Conservation (phyloP, 441 rosid genomes). For the Hura crepitans region DNA sequence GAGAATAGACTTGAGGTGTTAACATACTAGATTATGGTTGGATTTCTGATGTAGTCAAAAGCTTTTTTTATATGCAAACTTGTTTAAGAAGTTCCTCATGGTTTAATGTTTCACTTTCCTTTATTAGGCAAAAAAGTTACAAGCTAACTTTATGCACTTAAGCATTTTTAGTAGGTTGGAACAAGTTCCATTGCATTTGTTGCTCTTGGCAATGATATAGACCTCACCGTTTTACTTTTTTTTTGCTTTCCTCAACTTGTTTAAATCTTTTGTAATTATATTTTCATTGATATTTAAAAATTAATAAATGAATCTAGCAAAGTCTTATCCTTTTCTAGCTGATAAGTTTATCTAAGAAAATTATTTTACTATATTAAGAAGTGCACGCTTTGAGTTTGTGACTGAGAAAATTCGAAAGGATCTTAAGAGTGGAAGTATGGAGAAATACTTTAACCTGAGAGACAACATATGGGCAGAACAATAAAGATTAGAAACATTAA, state of each 20-base stretch:
- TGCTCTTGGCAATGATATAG: constrained; percentile 1
- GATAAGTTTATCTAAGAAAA: background rate
- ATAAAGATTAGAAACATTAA: constrained; percentile 74
- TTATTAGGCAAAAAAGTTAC: constrained; percentile 75
- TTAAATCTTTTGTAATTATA: background rate
- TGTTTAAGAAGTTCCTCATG: constrained; percentile 15
- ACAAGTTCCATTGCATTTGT: constrained; percentile 14
- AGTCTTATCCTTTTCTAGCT: background rate
- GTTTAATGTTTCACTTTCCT: constrained; percentile 22
- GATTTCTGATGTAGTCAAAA: constrained; percentile 7
- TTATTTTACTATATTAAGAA: background rate
- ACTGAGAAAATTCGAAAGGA: background rate
- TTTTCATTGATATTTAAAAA: background rate
- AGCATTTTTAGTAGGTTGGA: constrained; percentile 77
- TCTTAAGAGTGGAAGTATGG: background rate
- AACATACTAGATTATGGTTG: background rate
- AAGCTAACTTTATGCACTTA: constrained; percentile 74
- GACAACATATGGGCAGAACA: constrained; percentile 97
- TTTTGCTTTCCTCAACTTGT: background rate
- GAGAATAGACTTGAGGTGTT: constrained; percentile 83
- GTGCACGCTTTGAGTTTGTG: background rate
- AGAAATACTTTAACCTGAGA: constrained; percentile 54
- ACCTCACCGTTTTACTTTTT: background rate
- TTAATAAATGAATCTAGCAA: background rate
- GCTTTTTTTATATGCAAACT: background rate